A percentile compares a stretch with the other conserved stretches of the same genome.
These are phyloP conservation scores for Alternaria sp. DNA, from an alignment of 2,329 filamentous ascomycete species.

Conservation along the genomic window DNA sequence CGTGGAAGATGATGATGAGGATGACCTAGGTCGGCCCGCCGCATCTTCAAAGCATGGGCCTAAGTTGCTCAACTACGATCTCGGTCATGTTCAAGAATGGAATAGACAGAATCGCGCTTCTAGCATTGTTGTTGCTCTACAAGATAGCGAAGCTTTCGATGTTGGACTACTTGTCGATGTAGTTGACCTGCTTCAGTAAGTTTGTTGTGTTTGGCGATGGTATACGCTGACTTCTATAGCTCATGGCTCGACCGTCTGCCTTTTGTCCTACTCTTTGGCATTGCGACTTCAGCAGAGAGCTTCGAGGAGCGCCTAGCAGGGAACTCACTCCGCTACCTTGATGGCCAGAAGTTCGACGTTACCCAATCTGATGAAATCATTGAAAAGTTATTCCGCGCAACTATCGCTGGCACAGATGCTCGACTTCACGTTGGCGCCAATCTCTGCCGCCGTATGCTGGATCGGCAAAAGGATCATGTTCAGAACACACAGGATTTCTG, in stretches of 20 bases:
- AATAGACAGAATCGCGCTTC: conserved; percentile 62
- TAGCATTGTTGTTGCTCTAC: conserved; percentile 75
- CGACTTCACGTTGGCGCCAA: conserved; percentile 70
- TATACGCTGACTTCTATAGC: conserved; percentile 47
- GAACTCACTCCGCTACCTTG: conserved; percentile 71
- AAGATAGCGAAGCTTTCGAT: conserved; percentile 86
- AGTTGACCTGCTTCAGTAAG: conserved; percentile 73
- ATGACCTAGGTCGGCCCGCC: conserved; percentile 28
- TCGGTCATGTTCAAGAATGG: conserved; percentile 73
- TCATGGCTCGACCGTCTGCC: conserved; percentile 79
- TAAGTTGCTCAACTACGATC: conserved; percentile 79
- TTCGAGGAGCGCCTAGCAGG: conserved; percentile 78
- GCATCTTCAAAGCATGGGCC: conserved; percentile 60
- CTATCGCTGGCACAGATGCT: conserved; percentile 66
- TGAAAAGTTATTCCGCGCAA: conserved; percentile 74
- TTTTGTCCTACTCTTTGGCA: conserved; percentile 79
- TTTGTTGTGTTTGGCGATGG: conserved; percentile 5
- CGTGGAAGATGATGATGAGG: conserved; percentile 66
- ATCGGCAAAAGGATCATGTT: conserved; percentile 79
- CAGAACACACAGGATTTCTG: conserved; percentile 78
- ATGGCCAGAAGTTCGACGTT: conserved; percentile 79
- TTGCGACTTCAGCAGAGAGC: conserved; percentile 83
- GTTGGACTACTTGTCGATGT: conserved; percentile 75
- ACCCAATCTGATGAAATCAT: conserved; percentile 76
- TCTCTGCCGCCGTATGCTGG: conserved; percentile 70